Conservation (phyloP, 1,284 basidiomycete genomes). For the Rhizopogon parksii region DNA sequence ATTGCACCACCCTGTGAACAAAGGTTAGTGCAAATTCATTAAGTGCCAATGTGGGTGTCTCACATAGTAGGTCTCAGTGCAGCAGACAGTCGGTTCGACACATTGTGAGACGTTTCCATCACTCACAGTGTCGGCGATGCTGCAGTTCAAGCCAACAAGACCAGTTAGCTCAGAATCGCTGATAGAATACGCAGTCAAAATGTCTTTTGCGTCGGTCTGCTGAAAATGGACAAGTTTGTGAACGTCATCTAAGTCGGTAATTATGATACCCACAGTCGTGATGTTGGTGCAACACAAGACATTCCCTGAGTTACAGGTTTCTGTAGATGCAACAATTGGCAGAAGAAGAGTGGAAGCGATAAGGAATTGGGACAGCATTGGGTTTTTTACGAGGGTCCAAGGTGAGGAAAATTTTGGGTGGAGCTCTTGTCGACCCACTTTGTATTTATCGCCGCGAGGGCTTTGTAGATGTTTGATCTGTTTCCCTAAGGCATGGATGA, state of each 20-base stretch:
- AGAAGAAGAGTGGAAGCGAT: not conserved
- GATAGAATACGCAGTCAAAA: not conserved
- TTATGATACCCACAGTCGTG: not conserved
- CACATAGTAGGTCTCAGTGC: not conserved
- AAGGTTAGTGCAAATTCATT: not conserved
- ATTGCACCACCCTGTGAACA: not conserved
- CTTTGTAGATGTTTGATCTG: not conserved
- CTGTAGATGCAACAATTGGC: not conserved
- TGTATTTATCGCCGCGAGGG: not conserved
- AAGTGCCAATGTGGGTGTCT: not conserved
- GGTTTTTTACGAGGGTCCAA: not conserved
- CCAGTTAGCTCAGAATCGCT: not conserved
- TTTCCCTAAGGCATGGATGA: not conserved
- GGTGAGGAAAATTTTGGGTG: not conserved
- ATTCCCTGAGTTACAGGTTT: not conserved
- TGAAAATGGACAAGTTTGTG: not conserved
- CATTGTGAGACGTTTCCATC: not conserved
- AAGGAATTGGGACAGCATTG: not conserved
- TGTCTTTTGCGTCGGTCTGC: not conserved
- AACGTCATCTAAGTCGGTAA: not conserved
- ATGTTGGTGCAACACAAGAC: not conserved
- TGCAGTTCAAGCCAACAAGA: not conserved
- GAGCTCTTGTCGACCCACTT: not conserved
- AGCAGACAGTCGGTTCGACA: not conserved
- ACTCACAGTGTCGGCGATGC: too few relatives aligned